Base-by-base conservation (phyloP, 352 stramenopile genomes). In the Salisapilia sapeloensis region DNA sequence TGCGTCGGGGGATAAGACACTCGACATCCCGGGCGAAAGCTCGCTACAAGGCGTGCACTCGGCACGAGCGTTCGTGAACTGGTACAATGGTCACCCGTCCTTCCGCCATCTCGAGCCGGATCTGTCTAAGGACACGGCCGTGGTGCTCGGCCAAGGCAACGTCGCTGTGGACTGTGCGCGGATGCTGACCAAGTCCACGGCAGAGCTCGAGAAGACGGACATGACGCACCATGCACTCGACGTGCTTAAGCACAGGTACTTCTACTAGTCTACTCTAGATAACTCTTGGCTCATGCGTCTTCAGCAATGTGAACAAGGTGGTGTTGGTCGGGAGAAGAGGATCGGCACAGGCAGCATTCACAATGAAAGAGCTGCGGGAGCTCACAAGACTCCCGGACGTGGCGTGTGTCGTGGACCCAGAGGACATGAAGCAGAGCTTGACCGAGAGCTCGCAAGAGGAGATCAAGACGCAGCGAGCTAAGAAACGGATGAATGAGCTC, bases 41-140 rank as follows among this genome's bases (percentile, higher is more conserved):
- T n/a, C n/a, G n/a, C 50, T 85, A 3, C 12, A 32, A 0, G 62
- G 62, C 17, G 80, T 97, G 11, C 41, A 95, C 32, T 80, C 62
- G 19, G 85, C 93, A 4, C 60, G 92, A 14, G 65, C 84, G 39
- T 98, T 99, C 52, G 94, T 99, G 9, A 94, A 95, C 53, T 99
- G 93, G 94, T 98, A 99, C 71, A 99, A 99, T 48, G 93, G 89
- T 24, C 93, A 99, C 65, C 91, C 91, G 6, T 67, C 94, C 5
- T 97, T 93, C 58, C 60, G 75, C 27, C 60, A 94, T 35, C 41
- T 97, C 21, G 52, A 70, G 11, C 34, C 77, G 18, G 53, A 85
- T 38, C 37, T 87, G 6, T 46, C 51, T 9, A 32, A 37, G 1
- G 56, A 87, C 42, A 76, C 69, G 12, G 89, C 92, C 2, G 92